These are phyloP conservation scores for Colletotrichum orbiculare DNA, from an alignment of 2,329 filamentous ascomycete genomes.

Conservation along the genomic window DNA sequence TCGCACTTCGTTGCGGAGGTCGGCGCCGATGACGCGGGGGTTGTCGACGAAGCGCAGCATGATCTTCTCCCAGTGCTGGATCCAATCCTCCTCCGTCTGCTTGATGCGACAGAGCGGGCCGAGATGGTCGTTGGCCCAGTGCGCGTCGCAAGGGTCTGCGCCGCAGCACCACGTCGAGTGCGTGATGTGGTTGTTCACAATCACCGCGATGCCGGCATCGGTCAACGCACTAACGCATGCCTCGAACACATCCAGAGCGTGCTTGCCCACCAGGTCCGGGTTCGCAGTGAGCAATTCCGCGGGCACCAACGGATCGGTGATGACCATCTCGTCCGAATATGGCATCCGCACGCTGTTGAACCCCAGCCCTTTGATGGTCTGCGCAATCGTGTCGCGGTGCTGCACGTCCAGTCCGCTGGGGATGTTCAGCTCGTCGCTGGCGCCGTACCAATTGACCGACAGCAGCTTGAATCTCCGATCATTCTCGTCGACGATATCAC, in stretches of 20 bases:
- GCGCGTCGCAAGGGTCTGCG: conserved; percentile 73
- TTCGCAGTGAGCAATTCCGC: conserved; percentile 66
- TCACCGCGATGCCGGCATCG: conserved; percentile 70
- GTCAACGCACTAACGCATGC: conserved; percentile 70
- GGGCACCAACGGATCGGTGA: conserved; percentile 66
- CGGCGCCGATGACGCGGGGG: conserved; percentile 71
- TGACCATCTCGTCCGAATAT: conserved; percentile 76
- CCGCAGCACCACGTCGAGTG: conserved; percentile 77
- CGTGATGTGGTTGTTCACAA: conserved; percentile 79
- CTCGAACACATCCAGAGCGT: conserved; percentile 70
- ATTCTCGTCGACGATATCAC: conserved; percentile 68
- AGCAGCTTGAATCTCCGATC: conserved; percentile 70
- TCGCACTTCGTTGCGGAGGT: conserved; percentile 76
- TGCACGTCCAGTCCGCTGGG: conserved; percentile 71
- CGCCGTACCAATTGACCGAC: conserved; percentile 78
- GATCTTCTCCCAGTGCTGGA: conserved; percentile 72
- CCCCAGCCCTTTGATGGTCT: conserved; percentile 68
- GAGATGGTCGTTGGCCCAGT: conserved; percentile 74
- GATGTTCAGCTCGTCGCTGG: conserved; percentile 74
- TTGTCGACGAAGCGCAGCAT: conserved; percentile 70
- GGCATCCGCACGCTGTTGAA: conserved; percentile 79
- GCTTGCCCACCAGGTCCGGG: conserved; percentile 65
- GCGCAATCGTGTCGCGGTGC: conserved; percentile 70
- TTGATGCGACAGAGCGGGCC: conserved; percentile 68
- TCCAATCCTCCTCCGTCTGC: conserved; percentile 75